These are phyloP conservation scores for Ceratorhiza oryzae-sativae DNA, from an alignment of 1,284 basidiomycete genomes.

Conservation along the genomic window DNA sequence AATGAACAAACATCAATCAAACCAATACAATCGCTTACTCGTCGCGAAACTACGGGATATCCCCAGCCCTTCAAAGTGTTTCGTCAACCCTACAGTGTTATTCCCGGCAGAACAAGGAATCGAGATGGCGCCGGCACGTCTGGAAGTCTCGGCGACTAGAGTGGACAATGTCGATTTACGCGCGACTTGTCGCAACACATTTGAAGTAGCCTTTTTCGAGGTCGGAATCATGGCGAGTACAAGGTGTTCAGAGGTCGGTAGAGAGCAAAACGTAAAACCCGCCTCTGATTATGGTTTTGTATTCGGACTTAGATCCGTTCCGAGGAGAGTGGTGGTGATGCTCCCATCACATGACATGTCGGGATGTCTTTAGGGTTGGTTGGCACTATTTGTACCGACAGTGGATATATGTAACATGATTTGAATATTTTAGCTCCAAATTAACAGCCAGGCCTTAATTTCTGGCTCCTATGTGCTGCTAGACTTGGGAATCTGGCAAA, in stretches of 20 bases:
- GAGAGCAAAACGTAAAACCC: not conserved
- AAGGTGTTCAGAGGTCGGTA: not conserved
- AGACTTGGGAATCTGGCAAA: not conserved
- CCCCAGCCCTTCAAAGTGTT: not conserved
- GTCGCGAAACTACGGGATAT: constrained; percentile 2
- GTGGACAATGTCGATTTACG: constrained; percentile 6
- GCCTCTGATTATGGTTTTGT: constrained; percentile 22
- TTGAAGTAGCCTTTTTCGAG: constrained; percentile 25
- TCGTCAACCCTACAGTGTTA: not conserved
- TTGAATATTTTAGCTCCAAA: not conserved
- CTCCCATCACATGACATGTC: constrained; percentile 13
- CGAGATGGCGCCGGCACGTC: not conserved
- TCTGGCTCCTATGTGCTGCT: too few species aligned
- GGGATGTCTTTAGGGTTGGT: constrained; percentile 9
- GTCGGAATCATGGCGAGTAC: constrained; percentile 30
- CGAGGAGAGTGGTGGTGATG: constrained; percentile 16
- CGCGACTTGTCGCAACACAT: constrained; percentile 16
- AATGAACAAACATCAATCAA: not conserved
- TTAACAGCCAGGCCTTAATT: too few species aligned
- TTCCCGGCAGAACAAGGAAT: not conserved
- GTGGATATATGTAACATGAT: not conserved
- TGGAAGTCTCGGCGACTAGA: constrained; percentile 3
- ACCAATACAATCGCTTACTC: not conserved
- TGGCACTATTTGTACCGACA: not conserved
- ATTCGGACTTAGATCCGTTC: constrained; percentile 33